Percentiles rank a stretch among this genome's conserved stretches.
Evolutionary conservation across 129 eudicot species (phyloP).

Genomic region (Calendula officinalis): DNA sequence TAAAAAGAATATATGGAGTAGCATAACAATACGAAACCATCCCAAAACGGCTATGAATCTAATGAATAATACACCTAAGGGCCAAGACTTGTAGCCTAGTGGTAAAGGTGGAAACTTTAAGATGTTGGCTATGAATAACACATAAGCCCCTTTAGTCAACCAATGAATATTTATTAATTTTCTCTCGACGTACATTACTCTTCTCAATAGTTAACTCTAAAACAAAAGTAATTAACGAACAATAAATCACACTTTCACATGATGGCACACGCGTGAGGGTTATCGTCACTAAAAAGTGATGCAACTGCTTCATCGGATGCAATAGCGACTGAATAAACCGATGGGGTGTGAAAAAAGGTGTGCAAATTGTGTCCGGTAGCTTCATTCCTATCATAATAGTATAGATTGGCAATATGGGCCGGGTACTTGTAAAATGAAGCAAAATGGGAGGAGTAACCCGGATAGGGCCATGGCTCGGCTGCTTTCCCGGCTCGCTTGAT

Average conservation of each 20-base stretch:
- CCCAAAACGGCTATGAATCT: too few relatives aligned
- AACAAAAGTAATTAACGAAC: slow-evolving; percentile 1
- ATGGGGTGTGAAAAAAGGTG: slow-evolving; percentile 80
- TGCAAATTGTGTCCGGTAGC: slow-evolving; percentile 53
- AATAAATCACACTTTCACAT: slow-evolving; percentile 41
- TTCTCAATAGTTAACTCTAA: not conserved
- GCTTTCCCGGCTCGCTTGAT: slow-evolving; percentile 90
- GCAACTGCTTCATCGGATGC: slow-evolving; percentile 91
- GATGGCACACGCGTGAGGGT: slow-evolving; percentile 81
- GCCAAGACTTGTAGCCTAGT: too few relatives aligned
- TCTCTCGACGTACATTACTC: slow-evolving; percentile 9
- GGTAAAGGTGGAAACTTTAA: too few relatives aligned
- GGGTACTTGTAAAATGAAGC: slow-evolving; percentile 93
- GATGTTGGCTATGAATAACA: too few relatives aligned
- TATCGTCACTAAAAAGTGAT: slow-evolving; percentile 89
- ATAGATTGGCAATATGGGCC: slow-evolving; percentile 58
- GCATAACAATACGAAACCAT: too few relatives aligned
- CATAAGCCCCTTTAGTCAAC: not conserved
- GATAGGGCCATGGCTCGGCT: slow-evolving; percentile 97
- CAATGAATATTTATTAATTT: not conserved
- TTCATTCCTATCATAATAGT: slow-evolving; percentile 54
- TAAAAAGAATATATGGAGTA: too few relatives aligned
- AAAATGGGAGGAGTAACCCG: slow-evolving; percentile 54
- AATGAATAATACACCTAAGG: too few relatives aligned
- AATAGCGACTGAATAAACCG: slow-evolving; percentile 76